Conservation (phyloP, 495 filamentous ascomycete species). For the Beverwykella pulmonaria region DNA sequence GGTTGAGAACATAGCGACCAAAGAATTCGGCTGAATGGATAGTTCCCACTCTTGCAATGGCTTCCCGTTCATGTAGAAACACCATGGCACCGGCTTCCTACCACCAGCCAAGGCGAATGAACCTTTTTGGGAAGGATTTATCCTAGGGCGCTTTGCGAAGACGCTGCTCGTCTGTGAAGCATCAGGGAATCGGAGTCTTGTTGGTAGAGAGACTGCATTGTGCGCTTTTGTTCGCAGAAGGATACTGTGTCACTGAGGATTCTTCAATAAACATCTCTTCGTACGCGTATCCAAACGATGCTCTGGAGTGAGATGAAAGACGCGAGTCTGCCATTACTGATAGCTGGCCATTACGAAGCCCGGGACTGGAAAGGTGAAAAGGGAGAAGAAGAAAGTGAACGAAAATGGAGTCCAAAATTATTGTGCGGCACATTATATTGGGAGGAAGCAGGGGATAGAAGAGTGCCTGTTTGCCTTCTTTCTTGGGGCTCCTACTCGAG, state of each 20-base stretch:
- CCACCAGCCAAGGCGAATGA: conserved; percentile 11
- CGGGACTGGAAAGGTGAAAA: no score
- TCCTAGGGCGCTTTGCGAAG: background rate
- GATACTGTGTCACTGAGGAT: background rate
- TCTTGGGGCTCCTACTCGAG: no score
- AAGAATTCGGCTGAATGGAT: conserved; percentile 11
- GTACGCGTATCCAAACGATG: background rate
- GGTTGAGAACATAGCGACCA: conserved; percentile 18
- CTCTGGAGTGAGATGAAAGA: background rate
- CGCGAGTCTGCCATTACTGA: background rate
- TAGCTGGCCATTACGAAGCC: no score
- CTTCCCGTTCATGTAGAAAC: conserved; percentile 7
- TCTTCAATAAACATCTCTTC: background rate
- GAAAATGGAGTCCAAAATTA: no score
- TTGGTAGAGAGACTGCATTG: background rate
- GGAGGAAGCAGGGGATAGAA: no score
- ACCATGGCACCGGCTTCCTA: conserved; percentile 3
- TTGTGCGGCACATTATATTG: no score
- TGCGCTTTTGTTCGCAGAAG: background rate
- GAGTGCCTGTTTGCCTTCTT: no score
- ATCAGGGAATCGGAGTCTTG: background rate
- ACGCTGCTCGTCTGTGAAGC: no score
- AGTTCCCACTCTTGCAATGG: conserved; percentile 12
- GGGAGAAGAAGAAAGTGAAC: no score
- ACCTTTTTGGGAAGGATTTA: background rate